Base-by-base conservation (phyloP, 1,139 yeast genomes). In the Blastobotrys ciferrii region DNA sequence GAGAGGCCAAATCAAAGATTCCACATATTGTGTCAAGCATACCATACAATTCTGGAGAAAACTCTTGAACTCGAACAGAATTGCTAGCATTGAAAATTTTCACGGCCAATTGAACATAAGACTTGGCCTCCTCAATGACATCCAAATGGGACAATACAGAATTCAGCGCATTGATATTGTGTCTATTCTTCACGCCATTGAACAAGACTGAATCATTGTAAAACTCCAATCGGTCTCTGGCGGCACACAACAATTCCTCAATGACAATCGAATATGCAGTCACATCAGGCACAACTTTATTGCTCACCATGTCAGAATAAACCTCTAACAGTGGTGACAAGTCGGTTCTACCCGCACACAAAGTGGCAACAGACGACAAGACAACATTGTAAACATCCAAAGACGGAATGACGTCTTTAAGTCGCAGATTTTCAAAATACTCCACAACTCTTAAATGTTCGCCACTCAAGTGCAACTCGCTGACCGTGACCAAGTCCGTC, bases 241-340 rank as follows among this genome's bases (percentile, higher is more conserved):
- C 64, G 11, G 59, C 56, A 2, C 57, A 57, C 13, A 61, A 48
- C 4, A 69, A 54, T 3, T 59, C 53, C 9, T 51, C 45, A 7
- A 69, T 52, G 12, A 69, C 55, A 4, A 63, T 52, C 13, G 57
- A 43, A 52, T 68, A 68, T 2, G 70, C 65, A n/a, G 58, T 53
- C 2, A 53, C 56, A 30, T 61, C 53, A 1, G 72, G 70, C 9
- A 51, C 44, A n/a, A 58, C 46, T 7, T 50, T 53, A 15, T 55
- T 49, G 14, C 52, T 31, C 12, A 69, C 55, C 61, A 69, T 58
- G 19, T 56, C 57, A 38, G 62, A 56, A 51, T 67, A 69, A 5
- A 59, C 60, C 42, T 67, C 66, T 6, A 69, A 47, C 32, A 59
- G 44, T 11, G 57, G 56, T 11, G 53, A 42, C 17, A 56, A 25